Evolutionary conservation across 2,329 filamentous ascomycete genomes (phyloP).

Genomic region (Massarina eburnea): DNA sequence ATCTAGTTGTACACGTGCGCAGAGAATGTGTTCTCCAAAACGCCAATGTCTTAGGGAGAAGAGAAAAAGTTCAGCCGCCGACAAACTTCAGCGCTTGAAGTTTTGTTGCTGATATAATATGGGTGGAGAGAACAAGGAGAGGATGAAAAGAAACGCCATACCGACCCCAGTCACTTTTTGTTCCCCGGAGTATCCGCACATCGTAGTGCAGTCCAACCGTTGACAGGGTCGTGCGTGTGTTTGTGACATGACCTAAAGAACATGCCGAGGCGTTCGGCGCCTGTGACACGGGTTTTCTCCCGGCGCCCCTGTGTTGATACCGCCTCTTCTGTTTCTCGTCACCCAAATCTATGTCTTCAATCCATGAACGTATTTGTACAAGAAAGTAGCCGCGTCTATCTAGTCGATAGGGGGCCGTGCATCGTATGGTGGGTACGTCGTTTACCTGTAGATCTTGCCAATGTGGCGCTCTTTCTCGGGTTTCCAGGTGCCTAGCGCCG

Average conservation of each 20-base stretch:
- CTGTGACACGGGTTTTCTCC: constrained; percentile 6
- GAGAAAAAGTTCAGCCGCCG: constrained; percentile 3
- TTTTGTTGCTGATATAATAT: constrained; percentile 13
- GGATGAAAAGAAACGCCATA: neutral
- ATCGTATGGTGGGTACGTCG: neutral
- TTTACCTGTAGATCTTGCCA: constrained; percentile 35
- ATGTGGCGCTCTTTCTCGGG: constrained; percentile 39
- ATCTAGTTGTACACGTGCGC: neutral
- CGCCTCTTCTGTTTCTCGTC: neutral
- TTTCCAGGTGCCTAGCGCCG: constrained; percentile 37
- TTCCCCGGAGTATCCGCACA: neutral
- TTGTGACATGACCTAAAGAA: neutral
- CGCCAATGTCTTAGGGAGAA: neutral
- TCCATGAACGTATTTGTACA: constrained; percentile 16
- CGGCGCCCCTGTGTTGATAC: constrained; percentile 4
- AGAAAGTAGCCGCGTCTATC: constrained; percentile 6
- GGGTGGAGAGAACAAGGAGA: neutral
- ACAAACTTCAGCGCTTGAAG: constrained; percentile 38
- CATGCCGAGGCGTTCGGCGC: constrained; percentile 6
- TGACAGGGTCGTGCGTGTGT: neutral
- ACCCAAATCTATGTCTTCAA: neutral
- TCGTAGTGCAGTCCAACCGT: neutral
- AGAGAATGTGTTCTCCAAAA: neutral
- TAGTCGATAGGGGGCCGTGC: constrained; percentile 2
- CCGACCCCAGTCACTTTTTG: neutral